Conservation (phyloP, 768 basidiomycete genomes). For the Macrolepiota fuliginosa region DNA sequence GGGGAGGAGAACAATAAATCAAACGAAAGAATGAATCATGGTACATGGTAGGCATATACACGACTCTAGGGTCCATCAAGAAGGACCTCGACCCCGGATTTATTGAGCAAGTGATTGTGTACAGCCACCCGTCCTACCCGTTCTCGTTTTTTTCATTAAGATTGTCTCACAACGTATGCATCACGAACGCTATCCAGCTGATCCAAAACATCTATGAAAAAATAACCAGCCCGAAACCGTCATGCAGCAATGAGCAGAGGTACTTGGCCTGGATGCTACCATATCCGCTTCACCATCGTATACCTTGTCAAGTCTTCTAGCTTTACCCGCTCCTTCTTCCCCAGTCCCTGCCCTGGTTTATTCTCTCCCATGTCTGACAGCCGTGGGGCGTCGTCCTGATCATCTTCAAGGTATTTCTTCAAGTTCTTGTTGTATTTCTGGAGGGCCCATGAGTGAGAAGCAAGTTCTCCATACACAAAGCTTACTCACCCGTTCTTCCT, state of each 20-base stretch:
- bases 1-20: too few species aligned
- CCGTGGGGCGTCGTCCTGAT: conserved; percentile 62
- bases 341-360: conserved; percentile 30
- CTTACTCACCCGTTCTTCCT: conserved; percentile 70
- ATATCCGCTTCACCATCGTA: conserved; percentile 96
- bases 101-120: too few species aligned
- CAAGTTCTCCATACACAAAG: neutral
- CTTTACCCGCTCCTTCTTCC: conserved; percentile 61
- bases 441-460: conserved; percentile 5
- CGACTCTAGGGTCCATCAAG: too few species aligned
- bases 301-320: conserved; percentile 90
- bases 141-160: too few species aligned
- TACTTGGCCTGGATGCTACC: conserved; percentile 30
- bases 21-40: too few species aligned
- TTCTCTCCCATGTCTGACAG: conserved; percentile 76
- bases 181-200: too few species aligned
- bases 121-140: too few species aligned
- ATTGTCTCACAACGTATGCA: too few species aligned
- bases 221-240: neutral
- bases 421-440: conserved; percentile 84
- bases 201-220: neutral
- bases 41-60: too few species aligned
- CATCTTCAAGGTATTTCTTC: conserved; percentile 66
- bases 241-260: neutral
- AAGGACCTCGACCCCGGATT: too few species aligned